These are phyloP conservation scores for Euphorbia schlechtendalii DNA, from an alignment of 441 rosid species.

Conservation along the genomic window DNA sequence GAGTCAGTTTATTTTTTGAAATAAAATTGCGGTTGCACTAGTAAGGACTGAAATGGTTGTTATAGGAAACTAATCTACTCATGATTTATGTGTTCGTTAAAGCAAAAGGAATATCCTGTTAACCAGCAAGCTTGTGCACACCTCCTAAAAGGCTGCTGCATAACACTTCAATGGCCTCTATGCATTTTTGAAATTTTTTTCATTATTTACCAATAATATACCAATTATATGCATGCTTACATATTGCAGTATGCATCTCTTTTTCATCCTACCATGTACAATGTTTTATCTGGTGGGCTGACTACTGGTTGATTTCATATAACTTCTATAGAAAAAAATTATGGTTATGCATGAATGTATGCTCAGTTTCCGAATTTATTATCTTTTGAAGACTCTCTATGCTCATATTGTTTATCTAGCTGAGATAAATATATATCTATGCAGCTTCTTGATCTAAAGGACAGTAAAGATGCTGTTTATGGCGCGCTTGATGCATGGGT, in stretches of 20 bases:
- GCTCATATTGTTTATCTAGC: conserved; percentile 13
- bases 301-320: neutral
- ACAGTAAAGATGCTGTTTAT: conserved; percentile 77
- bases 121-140: too few relatives aligned
- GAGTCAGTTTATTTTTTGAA: too few relatives aligned
- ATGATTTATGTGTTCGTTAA: too few relatives aligned
- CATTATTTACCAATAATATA: too few relatives aligned
- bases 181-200: too few relatives aligned
- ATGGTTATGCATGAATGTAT: neutral
- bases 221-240: too few relatives aligned
- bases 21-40: too few relatives aligned
- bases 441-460: conserved; percentile 76
- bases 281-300: neutral
- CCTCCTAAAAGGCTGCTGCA: too few relatives aligned
- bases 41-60: too few relatives aligned
- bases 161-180: too few relatives aligned
- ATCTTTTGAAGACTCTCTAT: neutral
- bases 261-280: neutral
- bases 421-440: conserved; percentile 15
- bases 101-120: too few relatives aligned
- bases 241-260: neutral
- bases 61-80: too few relatives aligned
- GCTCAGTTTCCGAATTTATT: neutral
- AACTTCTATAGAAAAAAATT: neutral
- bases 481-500: conserved; percentile 96